These are phyloP conservation scores for Rubia peregrina DNA, from an alignment of 305 asterid species.

Conservation along the genomic window DNA sequence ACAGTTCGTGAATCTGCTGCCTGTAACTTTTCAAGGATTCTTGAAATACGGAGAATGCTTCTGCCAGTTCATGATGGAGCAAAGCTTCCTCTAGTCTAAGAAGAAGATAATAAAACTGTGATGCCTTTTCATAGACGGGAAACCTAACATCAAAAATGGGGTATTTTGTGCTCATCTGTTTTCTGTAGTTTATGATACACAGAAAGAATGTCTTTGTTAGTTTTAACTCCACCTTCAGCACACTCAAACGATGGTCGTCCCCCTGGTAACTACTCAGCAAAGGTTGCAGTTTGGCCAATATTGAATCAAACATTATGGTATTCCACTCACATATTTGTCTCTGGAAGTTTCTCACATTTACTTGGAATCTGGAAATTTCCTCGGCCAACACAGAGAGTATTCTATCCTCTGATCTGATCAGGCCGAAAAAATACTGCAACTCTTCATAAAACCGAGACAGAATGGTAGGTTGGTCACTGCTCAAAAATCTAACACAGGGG, in stretches of 20 bases:
- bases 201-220: background rate
- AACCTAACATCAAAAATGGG: background rate
- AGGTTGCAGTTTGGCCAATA: background rate
- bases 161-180: background rate
- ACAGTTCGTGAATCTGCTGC: background rate
- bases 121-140: background rate
- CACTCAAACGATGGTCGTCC: background rate
- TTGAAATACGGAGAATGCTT: background rate
- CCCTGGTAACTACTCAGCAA: background rate
- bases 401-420: constrained; percentile 7
- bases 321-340: background rate
- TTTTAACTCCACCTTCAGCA: constrained; percentile 12
- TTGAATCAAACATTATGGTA: constrained; percentile 2
- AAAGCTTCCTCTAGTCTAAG: background rate
- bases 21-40: background rate
- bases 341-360: background rate
- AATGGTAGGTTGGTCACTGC: background rate
- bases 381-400: background rate
- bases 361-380: constrained; percentile 1
- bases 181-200: background rate
- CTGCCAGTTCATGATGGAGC: background rate
- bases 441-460: background rate
- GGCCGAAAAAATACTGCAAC: background rate
- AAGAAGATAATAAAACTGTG: background rate
- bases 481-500: background rate